Evolutionary conservation across 441 rosid genomes (phyloP).

Genomic region (Breynia disticha): DNA sequence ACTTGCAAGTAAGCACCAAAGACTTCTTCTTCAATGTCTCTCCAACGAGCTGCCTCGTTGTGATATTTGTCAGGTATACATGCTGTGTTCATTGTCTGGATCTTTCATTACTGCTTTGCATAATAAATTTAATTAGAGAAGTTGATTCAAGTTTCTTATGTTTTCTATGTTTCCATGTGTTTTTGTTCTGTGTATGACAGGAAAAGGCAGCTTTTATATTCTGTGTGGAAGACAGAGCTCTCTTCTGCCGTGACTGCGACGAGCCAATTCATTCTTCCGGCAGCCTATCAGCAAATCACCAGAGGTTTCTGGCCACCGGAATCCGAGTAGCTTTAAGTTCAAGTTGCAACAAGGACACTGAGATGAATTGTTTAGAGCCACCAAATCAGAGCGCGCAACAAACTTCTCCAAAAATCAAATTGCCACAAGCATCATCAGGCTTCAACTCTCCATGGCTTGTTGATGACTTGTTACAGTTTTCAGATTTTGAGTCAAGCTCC

Average conservation of each 20-base stretch:
- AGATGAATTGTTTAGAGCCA: slow-evolving; percentile 53
- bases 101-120: no score
- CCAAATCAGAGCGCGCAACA: slow-evolving; percentile 42
- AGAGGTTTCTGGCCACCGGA: slow-evolving; percentile 74
- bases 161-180: background rate
- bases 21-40: slow-evolving; percentile 54
- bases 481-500: slow-evolving; percentile 51
- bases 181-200: slow-evolving; percentile 26
- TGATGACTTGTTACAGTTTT: slow-evolving; percentile 59
- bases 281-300: slow-evolving; percentile 68
- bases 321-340: slow-evolving; percentile 73
- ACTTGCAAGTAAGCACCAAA: slow-evolving; percentile 70
- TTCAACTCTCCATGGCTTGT: slow-evolving; percentile 52
- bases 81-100: no score
- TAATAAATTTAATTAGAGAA: no score
- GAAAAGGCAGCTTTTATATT: slow-evolving; percentile 76
- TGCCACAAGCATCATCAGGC: slow-evolving; percentile 26
- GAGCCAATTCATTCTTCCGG: slow-evolving; percentile 62
- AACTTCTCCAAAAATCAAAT: slow-evolving; percentile 27
- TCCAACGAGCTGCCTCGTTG: slow-evolving; percentile 59
- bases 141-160: no score
- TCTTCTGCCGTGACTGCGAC: slow-evolving; percentile 84
- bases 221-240: slow-evolving; percentile 95
- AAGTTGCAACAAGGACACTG: slow-evolving; percentile 38
- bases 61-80: slow-evolving; percentile 78